These are phyloP conservation scores for Aspergillus conjunctus DNA, from an alignment of 495 filamentous ascomycete genomes.

Conservation along the genomic window DNA sequence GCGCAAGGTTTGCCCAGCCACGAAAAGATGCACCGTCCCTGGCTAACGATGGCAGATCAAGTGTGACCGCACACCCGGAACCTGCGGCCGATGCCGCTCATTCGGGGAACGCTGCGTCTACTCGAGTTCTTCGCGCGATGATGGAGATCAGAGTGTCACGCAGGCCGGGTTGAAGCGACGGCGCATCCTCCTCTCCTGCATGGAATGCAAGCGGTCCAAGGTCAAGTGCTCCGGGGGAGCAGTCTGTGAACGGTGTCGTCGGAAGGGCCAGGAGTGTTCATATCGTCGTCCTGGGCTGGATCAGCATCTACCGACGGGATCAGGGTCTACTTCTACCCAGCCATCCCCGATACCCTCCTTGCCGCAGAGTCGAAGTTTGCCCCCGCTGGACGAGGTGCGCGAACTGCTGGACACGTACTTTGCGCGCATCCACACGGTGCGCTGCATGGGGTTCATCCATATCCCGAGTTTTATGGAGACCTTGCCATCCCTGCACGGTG, in stretches of 20 bases:
- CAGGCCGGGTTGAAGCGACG: not conserved
- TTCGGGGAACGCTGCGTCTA: not conserved
- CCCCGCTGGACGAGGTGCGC: not conserved
- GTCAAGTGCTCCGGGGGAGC: not conserved
- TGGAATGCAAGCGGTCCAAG: not conserved
- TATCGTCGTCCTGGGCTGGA: not conserved
- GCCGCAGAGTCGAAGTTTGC: not conserved
- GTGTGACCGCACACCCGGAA: not conserved
- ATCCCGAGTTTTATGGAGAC: not conserved
- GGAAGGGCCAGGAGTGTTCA: not conserved
- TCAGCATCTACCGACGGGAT: too few species aligned
- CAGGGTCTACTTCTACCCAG: too few species aligned
- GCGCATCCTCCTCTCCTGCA: not conserved
- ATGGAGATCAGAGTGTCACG: not conserved
- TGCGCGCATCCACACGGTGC: not conserved
- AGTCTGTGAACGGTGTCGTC: not conserved
- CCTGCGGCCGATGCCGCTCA: not conserved
- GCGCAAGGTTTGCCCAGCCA: not conserved
- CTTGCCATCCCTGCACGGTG: not conserved
- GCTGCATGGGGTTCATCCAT: constrained; percentile 1
- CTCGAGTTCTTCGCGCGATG: not conserved
- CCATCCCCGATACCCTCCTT: not conserved
- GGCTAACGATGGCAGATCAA: not conserved
- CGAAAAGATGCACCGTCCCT: not conserved
- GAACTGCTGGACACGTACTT: constrained; percentile 4